Conservation (phyloP, 2,329 filamentous ascomycete species). For the Diaporthe sp. region DNA sequence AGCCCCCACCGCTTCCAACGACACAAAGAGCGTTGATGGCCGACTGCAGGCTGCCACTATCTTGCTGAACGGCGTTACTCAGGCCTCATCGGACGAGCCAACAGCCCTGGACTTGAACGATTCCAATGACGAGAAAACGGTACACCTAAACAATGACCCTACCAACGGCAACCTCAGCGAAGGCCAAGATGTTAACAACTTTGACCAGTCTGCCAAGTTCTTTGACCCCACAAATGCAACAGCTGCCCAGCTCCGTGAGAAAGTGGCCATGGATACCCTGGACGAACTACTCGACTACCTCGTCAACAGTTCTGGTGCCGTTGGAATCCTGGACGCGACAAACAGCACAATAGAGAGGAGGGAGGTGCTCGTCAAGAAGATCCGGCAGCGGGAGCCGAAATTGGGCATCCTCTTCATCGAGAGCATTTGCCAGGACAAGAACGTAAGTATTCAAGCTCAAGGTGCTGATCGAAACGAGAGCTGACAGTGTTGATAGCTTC, state of each 20-base stretch:
- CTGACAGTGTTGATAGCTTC: constrained; percentile 60
- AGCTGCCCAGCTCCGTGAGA: constrained; percentile 86
- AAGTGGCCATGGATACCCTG: constrained; percentile 91
- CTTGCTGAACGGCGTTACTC: constrained; percentile 65
- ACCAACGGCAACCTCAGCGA: constrained; percentile 19
- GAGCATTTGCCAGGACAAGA: constrained; percentile 88
- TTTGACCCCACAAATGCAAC: constrained; percentile 91
- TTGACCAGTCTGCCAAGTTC: constrained; percentile 92
- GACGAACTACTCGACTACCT: constrained; percentile 95
- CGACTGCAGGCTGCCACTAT: constrained; percentile 68
- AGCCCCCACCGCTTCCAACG: constrained; percentile 49
- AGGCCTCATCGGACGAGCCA: constrained; percentile 55
- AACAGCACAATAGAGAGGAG: constrained; percentile 93
- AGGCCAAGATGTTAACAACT: constrained; percentile 51
- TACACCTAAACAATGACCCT: constrained; percentile 32
- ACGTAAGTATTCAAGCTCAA: constrained; percentile 53
- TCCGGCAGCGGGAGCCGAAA: constrained; percentile 85
- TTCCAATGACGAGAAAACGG: constrained; percentile 36
- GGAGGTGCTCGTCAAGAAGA: constrained; percentile 84
- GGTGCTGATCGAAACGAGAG: not conserved
- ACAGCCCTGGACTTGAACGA: constrained; percentile 54
- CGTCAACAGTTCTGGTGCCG: constrained; percentile 82
- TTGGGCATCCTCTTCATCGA: constrained; percentile 96
- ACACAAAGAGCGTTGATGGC: constrained; percentile 52
- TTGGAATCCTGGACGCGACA: constrained; percentile 96